These are phyloP conservation scores for Globisporangium canariense DNA, from an alignment of 352 stramenopile species.

Conservation along the genomic window DNA sequence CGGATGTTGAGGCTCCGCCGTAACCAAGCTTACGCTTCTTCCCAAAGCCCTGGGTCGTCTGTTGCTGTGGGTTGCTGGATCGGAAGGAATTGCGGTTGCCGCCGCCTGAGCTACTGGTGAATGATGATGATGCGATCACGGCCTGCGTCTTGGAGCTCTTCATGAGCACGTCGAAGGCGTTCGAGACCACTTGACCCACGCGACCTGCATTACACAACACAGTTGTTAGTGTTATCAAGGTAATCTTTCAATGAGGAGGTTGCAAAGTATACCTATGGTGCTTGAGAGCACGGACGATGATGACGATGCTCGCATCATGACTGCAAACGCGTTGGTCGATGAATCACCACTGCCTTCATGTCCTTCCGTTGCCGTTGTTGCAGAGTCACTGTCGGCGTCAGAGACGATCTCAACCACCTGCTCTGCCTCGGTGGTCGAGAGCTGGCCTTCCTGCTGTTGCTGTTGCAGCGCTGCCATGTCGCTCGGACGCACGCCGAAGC, in stretches of 20 bases:
- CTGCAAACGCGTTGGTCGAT: slow-evolving; percentile 39
- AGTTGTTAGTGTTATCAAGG: too few relatives aligned
- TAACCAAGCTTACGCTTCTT: slow-evolving; percentile 19
- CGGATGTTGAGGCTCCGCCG: slow-evolving; percentile 2
- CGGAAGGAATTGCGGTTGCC: background rate
- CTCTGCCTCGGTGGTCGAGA: background rate
- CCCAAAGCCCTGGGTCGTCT: slow-evolving; percentile 25
- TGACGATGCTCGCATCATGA: slow-evolving; percentile 51
- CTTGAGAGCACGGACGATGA: background rate
- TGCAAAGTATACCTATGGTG: slow-evolving; percentile 11
- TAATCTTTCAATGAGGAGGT: too few relatives aligned
- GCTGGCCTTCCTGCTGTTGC: slow-evolving; percentile 4
- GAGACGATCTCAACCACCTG: background rate
- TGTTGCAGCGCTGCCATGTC: slow-evolving; percentile 35
- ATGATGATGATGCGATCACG: slow-evolving; percentile 21
- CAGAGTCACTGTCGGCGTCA: slow-evolving; percentile 4
- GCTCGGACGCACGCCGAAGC: slow-evolving; percentile 55
- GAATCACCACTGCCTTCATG: background rate
- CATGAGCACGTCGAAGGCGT: slow-evolving; percentile 85
- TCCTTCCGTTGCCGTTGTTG: background rate
- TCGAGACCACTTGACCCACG: slow-evolving; percentile 26
- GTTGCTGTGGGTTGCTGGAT: background rate
- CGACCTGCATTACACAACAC: slow-evolving; percentile 1
- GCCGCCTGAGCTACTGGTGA: slow-evolving; percentile 9
- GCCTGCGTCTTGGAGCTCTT: slow-evolving; percentile 64